Evolutionary conservation across 768 basidiomycete genomes (phyloP).

Genomic region (Boletus fagicola): DNA sequence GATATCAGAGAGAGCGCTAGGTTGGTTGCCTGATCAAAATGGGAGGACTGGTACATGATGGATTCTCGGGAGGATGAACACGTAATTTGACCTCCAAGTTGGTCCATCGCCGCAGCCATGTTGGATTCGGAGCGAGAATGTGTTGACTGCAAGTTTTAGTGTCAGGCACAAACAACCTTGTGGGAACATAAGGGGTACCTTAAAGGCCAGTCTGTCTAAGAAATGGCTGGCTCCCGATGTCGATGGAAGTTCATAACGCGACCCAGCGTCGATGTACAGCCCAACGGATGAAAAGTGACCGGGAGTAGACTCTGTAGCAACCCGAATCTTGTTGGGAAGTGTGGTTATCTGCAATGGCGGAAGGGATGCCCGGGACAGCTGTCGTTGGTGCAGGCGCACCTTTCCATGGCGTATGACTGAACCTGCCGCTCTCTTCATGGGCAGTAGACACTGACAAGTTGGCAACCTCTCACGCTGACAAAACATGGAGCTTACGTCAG

Average conservation of each 20-base stretch:
- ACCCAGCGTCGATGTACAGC: conserved; percentile 91
- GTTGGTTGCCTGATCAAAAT: conserved; percentile 81
- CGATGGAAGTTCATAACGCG: conserved; percentile 75
- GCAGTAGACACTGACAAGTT: conserved; percentile 4
- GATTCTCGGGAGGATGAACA: conserved; percentile 90
- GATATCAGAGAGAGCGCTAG: conserved; percentile 85
- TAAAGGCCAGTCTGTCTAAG: conserved; percentile 94
- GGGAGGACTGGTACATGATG: conserved; percentile 97
- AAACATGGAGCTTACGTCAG: conserved; percentile 5
- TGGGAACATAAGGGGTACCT: conserved; percentile 48
- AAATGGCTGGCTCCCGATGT: conserved; percentile 88
- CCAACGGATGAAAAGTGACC: conserved; percentile 95
- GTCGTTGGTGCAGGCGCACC: conserved; percentile 23
- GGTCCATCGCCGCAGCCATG: conserved; percentile 79
- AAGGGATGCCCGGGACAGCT: conserved; percentile 27
- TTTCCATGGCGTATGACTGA: conserved; percentile 40
- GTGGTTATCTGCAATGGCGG: conserved; percentile 68
- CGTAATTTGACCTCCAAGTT: conserved; percentile 87
- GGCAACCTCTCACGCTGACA: background rate
- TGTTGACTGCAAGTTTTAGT: conserved; percentile 57
- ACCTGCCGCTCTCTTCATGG: conserved; percentile 41
- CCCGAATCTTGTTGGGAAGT: conserved; percentile 85
- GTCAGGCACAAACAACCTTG: conserved; percentile 2
- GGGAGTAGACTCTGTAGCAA: conserved; percentile 87
- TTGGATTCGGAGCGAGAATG: conserved; percentile 64